Evolutionary conservation across 2,329 filamentous ascomycete species (phyloP).

Genomic region (Chlorencoelia australis): DNA sequence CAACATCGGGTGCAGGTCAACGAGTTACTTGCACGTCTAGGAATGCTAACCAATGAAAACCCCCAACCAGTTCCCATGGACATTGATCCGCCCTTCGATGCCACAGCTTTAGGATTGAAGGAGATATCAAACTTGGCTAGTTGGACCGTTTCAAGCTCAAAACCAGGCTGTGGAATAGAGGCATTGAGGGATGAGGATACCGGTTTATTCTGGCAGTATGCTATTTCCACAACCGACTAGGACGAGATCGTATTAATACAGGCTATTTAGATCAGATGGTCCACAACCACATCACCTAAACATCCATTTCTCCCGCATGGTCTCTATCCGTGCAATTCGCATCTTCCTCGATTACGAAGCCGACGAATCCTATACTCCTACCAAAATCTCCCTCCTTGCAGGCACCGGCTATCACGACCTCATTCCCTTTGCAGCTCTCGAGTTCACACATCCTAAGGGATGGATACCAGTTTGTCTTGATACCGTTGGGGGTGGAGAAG

Average conservation of each 20-base stretch:
- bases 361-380: constrained; percentile 95
- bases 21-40: background rate
- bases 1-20: background rate
- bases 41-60: background rate
- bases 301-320: constrained; percentile 77
- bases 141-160: constrained; percentile 74
- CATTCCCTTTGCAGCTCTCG: constrained; percentile 75
- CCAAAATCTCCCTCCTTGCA: constrained; percentile 78
- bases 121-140: constrained; percentile 78
- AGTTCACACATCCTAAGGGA: constrained; percentile 67
- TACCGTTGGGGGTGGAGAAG: constrained; percentile 46
- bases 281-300: constrained; percentile 75
- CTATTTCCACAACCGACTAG: constrained; percentile 10
- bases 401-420: constrained; percentile 89
- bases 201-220: constrained; percentile 69
- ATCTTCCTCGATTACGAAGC: constrained; percentile 83
- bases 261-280: constrained; percentile 55
- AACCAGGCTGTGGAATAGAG: constrained; percentile 69
- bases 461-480: constrained; percentile 80
- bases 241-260: background rate
- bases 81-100: constrained; percentile 35
- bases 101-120: constrained; percentile 48
- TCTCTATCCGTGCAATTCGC: constrained; percentile 67
- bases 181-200: constrained; percentile 67
- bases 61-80: constrained; percentile 24